Conservation (phyloP, 2,329 filamentous ascomycete genomes). For the Trichoderma afroharzianum region DNA sequence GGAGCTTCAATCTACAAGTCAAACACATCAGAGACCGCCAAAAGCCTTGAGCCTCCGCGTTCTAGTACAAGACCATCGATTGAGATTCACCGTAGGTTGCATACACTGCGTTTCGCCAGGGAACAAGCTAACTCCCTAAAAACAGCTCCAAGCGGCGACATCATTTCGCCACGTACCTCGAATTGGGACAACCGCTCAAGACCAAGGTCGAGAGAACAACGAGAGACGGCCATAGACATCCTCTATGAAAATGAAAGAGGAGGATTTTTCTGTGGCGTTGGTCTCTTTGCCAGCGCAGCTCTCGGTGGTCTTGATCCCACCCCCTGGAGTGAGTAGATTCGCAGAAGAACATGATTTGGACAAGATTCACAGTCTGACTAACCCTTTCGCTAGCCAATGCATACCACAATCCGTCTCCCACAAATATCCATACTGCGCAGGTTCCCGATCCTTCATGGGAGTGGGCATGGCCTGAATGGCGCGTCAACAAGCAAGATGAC, state of each 20-base stretch:
- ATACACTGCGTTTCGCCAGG: background rate
- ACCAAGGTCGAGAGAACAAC: constrained; percentile 32
- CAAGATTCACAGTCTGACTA: background rate
- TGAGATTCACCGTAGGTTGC: constrained; percentile 30
- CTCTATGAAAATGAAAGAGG: constrained; percentile 96
- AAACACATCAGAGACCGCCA: background rate
- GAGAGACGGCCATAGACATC: constrained; percentile 70
- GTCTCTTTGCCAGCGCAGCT: constrained; percentile 83
- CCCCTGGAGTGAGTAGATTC: constrained; percentile 60
- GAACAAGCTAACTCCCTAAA: background rate
- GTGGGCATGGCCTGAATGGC: constrained; percentile 73
- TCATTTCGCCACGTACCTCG: background rate
- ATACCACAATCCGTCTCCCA: constrained; percentile 57
- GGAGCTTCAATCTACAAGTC: background rate
- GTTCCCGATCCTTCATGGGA: constrained; percentile 93
- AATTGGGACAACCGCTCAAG: constrained; percentile 30
- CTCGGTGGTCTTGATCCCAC: constrained; percentile 81
- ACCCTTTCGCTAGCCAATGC: constrained; percentile 51
- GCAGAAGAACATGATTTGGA: too few species aligned
- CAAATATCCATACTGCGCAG: constrained; percentile 77
- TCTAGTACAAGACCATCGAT: constrained; percentile 29
- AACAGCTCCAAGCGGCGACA: constrained; percentile 30
- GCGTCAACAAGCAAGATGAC: constrained; percentile 67
- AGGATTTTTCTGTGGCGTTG: constrained; percentile 80
- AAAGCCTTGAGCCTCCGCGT: background rate